phyloP scores from a whole-genome alignment of 2,329 filamentous ascomycete genomes.

The Hypoxylon sp. region DNA sequence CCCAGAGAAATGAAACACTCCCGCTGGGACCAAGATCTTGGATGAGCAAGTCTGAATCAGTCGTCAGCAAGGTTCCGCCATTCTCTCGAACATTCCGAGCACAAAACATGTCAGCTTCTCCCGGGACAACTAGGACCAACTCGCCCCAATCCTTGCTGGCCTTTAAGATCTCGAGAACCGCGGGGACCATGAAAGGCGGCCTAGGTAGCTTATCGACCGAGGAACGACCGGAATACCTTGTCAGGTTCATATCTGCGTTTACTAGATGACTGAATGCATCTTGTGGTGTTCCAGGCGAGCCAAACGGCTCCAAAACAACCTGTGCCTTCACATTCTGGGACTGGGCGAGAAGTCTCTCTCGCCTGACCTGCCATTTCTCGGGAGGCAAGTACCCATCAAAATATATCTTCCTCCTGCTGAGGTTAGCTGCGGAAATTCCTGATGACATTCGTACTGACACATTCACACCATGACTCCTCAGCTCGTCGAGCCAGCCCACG shows the following conservation, averaged over 20 bases:
- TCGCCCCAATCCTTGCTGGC: constrained; percentile 51
- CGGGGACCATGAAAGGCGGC: constrained; percentile 77
- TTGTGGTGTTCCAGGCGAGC: constrained; percentile 37
- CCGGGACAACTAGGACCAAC: constrained; percentile 70
- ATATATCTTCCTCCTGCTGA: constrained; percentile 70
- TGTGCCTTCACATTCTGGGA: constrained; percentile 63
- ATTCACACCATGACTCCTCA: constrained; percentile 62
- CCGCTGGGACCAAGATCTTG: constrained; percentile 71
- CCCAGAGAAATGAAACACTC: constrained; percentile 72
- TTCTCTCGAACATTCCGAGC: constrained; percentile 66
- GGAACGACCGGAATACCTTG: not conserved
- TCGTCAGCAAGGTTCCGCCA: constrained; percentile 71
- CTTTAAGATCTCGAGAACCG: constrained; percentile 75
- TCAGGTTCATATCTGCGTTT: constrained; percentile 22
- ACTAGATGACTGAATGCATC: constrained; percentile 28
- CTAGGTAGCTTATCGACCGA: constrained; percentile 44
- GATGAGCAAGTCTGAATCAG: constrained; percentile 86
- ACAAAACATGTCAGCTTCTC: constrained; percentile 86
- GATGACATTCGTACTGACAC: constrained; percentile 61
- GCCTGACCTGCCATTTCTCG: constrained; percentile 68
- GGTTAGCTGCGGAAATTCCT: constrained; percentile 1
- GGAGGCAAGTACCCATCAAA: constrained; percentile 85
- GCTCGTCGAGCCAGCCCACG: constrained; percentile 67
- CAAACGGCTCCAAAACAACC: constrained; percentile 48
- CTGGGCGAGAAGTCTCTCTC: constrained; percentile 65